Conservation (phyloP, 2,329 filamentous ascomycete genomes). For the Cladophialophora exuberans region DNA sequence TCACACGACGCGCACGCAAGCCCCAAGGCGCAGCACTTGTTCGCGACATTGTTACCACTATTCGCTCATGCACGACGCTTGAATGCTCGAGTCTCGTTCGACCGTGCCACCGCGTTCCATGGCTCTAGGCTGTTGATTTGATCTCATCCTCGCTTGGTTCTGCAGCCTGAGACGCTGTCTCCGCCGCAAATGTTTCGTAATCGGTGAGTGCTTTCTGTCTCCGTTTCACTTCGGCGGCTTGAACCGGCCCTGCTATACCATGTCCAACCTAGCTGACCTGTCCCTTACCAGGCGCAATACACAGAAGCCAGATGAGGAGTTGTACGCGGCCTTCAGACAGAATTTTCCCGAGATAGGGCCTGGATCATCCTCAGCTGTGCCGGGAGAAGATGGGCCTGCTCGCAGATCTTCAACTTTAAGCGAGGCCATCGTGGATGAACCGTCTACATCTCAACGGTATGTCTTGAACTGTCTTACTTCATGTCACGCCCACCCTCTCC, state of each 20-base stretch:
- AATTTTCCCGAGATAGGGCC: constrained; percentile 75
- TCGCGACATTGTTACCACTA: constrained; percentile 13
- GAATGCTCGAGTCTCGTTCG: constrained; percentile 6
- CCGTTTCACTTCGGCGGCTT: constrained; percentile 19
- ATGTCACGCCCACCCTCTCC: constrained; percentile 14
- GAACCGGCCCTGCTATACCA: constrained; percentile 13
- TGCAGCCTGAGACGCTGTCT: constrained; percentile 31
- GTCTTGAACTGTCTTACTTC: constrained; percentile 23
- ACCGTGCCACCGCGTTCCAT: constrained; percentile 17
- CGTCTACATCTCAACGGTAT: constrained; percentile 32
- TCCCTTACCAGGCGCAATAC: constrained; percentile 66
- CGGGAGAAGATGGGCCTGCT: constrained; percentile 46
- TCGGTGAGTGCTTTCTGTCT: constrained; percentile 43
- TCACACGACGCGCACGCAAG: constrained; percentile 20
- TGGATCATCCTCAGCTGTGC: constrained; percentile 49
- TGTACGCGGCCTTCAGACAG: constrained; percentile 81
- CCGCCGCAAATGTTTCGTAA: constrained; percentile 50
- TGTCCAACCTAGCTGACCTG: constrained; percentile 17
- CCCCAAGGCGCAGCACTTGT: constrained; percentile 26
- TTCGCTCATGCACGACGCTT: constrained; percentile 17
- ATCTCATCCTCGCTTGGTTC: constrained; percentile 21
- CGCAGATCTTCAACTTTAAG: constrained; percentile 36
- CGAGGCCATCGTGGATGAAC: constrained; percentile 33
- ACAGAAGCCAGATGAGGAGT: constrained; percentile 83
- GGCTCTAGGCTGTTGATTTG: constrained; percentile 30